Percentiles rank a stretch among this genome's conserved stretches.
phyloP scores from a whole-genome alignment of 1,139 yeast genomes.

The Tardiomyces digboiensis region DNA sequence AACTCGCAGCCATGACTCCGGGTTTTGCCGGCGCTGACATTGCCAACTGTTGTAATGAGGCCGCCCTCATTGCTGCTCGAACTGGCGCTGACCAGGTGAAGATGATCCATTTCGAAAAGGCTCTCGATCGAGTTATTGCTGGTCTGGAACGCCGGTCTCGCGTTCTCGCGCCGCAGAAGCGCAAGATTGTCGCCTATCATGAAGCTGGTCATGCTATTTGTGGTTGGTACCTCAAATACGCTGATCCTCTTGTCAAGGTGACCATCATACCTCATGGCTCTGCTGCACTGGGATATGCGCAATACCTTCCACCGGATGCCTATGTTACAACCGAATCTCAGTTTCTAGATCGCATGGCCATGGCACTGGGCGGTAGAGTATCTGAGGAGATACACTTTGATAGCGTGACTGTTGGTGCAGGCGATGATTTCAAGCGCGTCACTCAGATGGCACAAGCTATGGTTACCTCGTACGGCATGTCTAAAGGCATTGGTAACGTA shows the following conservation, averaged over 20 bases:
- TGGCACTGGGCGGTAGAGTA: constrained; percentile 96
- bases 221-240: constrained; percentile 87
- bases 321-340: constrained; percentile 73
- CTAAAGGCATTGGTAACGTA: constrained; percentile 71
- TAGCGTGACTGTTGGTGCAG: constrained; percentile 90
- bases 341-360: constrained; percentile 81
- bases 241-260: constrained; percentile 90
- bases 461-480: constrained; percentile 93
- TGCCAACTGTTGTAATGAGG: constrained; percentile 95
- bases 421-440: constrained; percentile 95
- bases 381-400: constrained; percentile 88
- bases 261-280: constrained; percentile 95
- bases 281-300: constrained; percentile 98
- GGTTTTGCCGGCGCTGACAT: constrained; percentile 98
- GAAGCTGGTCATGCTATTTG: constrained; percentile 99
- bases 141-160: constrained; percentile 90
- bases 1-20: constrained; percentile 91
- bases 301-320: constrained; percentile 90
- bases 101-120: constrained; percentile 81
- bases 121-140: constrained; percentile 95
- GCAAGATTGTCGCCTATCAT: constrained; percentile 87
- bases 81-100: constrained; percentile 58
- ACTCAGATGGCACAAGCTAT: constrained; percentile 88
- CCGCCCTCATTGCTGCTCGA: constrained; percentile 94
- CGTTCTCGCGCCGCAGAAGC: constrained; percentile 74